Evolutionary conservation across 106 monocot species (phyloP).

Genomic region (Xerophyta viscosa): DNA sequence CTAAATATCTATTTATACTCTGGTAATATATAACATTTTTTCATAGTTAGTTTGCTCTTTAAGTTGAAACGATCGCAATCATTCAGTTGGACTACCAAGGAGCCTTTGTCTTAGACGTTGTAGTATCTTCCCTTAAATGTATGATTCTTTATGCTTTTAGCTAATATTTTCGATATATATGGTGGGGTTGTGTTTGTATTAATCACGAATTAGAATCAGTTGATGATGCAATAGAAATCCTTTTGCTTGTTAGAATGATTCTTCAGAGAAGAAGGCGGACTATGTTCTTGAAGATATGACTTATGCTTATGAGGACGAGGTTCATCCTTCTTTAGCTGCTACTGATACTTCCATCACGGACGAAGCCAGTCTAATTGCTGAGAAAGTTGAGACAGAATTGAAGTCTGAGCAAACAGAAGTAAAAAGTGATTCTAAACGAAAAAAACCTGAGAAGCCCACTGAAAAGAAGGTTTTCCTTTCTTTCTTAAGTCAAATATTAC

Average conservation of each 20-base stretch:
- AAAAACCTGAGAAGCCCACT: constrained; percentile 49
- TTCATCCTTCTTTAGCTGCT: constrained; percentile 35
- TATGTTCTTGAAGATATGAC: constrained; percentile 82
- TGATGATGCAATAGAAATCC: background rate
- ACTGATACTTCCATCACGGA: constrained; percentile 23
- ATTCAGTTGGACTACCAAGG: no score
- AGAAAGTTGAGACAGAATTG: background rate
- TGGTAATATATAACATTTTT: no score
- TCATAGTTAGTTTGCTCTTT: no score
- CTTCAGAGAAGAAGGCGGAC: constrained; percentile 11
- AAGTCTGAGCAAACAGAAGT: constrained; percentile 23
- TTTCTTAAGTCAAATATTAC: no score
- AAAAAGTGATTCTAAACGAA: constrained; percentile 48
- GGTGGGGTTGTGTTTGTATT: no score
- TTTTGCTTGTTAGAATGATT: constrained; percentile 35
- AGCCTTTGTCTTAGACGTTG: no score
- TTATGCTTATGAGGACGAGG: constrained; percentile 65
- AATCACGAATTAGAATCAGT: background rate
- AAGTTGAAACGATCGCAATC: no score
- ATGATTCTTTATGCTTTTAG: no score
- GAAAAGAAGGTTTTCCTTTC: constrained; percentile 71
- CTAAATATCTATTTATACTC: no score
- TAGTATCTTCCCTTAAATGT: no score
- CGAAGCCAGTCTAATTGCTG: constrained; percentile 9
- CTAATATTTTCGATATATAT: no score